Evolutionary conservation across 2,329 filamentous ascomycete genomes (phyloP).

Genomic region (Zarea fungicola): DNA sequence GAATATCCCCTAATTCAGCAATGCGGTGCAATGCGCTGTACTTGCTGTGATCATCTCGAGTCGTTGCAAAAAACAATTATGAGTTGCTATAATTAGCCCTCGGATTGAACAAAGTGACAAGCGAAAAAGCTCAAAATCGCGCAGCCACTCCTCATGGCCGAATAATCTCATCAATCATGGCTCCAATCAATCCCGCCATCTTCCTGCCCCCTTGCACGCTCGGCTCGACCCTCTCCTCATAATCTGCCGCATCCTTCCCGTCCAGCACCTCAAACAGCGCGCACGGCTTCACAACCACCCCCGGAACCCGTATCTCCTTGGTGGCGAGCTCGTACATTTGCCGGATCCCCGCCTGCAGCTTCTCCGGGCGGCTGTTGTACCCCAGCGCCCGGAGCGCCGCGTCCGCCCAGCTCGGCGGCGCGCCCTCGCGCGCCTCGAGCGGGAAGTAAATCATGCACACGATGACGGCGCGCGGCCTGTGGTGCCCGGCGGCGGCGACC

Average conservation of each 20-base stretch:
- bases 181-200: neutral
- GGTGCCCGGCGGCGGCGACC: neutral
- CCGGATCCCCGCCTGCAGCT: conserved; percentile 4
- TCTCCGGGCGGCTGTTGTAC: conserved; percentile 1
- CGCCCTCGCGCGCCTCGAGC: neutral
- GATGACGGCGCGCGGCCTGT: conserved; percentile 3
- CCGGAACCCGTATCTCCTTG: neutral
- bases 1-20: no score
- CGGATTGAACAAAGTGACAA: no score
- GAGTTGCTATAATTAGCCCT: no score
- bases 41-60: no score
- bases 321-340: conserved; percentile 11
- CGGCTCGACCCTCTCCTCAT: conserved; percentile 10
- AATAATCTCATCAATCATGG: neutral
- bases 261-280: conserved; percentile 1
- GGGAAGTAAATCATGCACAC: conserved; percentile 11
- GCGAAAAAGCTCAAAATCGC: no score
- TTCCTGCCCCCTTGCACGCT: conserved; percentile 8
- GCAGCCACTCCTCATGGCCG: no score
- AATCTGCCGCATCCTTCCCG: neutral
- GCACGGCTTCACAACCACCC: neutral
- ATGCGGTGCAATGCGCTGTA: no score
- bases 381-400: conserved; percentile 3
- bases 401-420: conserved; percentile 7
- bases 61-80: no score